A percentile compares a stretch with the other conserved stretches of the same genome.
Evolutionary conservation across 1,284 basidiomycete genomes (phyloP).

Genomic region (Ganoderma sp.): DNA sequence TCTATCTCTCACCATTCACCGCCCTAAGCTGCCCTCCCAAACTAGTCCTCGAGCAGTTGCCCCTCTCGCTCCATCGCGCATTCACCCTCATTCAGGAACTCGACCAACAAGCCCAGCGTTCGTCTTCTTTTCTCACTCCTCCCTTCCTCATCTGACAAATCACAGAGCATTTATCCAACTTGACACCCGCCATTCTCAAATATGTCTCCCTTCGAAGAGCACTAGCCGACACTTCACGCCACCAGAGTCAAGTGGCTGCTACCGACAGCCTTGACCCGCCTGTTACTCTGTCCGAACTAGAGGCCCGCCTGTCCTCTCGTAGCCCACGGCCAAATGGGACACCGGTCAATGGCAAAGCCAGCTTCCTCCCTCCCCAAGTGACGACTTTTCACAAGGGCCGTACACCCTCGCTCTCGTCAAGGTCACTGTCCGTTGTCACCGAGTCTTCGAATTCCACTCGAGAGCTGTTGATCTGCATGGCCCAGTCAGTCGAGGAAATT

Average conservation of each 20-base stretch:
- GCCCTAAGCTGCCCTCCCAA: conserved; percentile 3
- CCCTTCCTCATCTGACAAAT: not conserved
- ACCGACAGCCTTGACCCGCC: not conserved
- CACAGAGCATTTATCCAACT: conserved; percentile 32
- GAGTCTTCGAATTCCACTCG: conserved; percentile 48
- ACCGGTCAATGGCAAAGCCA: conserved; percentile 9
- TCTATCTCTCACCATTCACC: conserved; percentile 5
- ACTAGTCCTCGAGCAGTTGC: conserved; percentile 84
- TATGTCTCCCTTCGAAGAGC: conserved; percentile 36
- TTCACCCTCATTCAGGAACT: conserved; percentile 82
- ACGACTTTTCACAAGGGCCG: conserved; percentile 15
- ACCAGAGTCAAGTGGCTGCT: not conserved
- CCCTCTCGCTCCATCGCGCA: conserved; percentile 82
- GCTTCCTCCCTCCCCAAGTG: conserved; percentile 4
- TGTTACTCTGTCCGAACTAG: not conserved
- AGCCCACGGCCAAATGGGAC: conserved; percentile 13
- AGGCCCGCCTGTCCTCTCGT: not conserved
- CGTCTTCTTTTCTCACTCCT: conserved; percentile 30
- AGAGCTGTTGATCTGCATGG: conserved; percentile 60
- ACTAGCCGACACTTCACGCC: conserved; percentile 17
- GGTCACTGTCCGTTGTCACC: conserved; percentile 15
- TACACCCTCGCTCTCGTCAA: conserved; percentile 3
- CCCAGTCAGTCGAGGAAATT: conserved; percentile 63
- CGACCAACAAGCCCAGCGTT: conserved; percentile 76
- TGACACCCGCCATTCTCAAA: conserved; percentile 35